Base-by-base conservation (phyloP, 2,329 filamentous ascomycete genomes). In the Talaromyces sp. region DNA sequence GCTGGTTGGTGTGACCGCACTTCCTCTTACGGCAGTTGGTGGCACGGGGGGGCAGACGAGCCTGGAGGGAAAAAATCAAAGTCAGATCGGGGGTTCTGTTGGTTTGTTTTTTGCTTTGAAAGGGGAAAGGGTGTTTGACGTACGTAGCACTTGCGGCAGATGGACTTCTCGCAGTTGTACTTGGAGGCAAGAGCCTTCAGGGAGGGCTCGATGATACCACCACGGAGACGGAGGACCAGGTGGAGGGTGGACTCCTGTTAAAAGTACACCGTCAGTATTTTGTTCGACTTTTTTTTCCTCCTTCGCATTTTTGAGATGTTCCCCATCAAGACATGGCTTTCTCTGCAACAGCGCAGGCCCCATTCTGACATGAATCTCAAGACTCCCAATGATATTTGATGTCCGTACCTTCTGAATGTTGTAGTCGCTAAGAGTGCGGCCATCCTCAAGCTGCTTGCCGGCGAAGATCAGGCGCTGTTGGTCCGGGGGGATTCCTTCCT, bases 21-120 rank as follows among this genome's bases (percentile, higher is more conserved):
- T 98, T 98, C 86, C 93, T 93, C 92, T 98, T 98, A 77, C 93
- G 88, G 91, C 95, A 99, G 90, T 99, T 99, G 87, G 93, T 97
- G 75, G 95, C 95, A 88, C 95, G 91, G 72, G 93, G 93, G 70
- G 93, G 93, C 68, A 98, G 92, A 81, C 93, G 93, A 68, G 86
- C 85, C 81, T 85, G 32, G 1, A 13, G 32, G 1, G 13, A 35
- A 59, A 21, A 2, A 59, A 24, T 27, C 9, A 11, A 13, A 21
- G 24, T 54, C 11, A 54, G 31, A 54, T 31, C 17, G 10, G n/a
- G 31, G 21, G 8, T n/a, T 19, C 17, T 31, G 27, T 35, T 19
- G 51, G 9, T 35, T 26, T 19, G 14, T n/a, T n/a, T n/a, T n/a
- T n/a, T n/a, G n/a, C n/a, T n/a, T n/a, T 11, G 29, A 50, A 35